Conservation (phyloP, 2,329 filamentous ascomycete genomes). For the Epichloe bromicola region DNA sequence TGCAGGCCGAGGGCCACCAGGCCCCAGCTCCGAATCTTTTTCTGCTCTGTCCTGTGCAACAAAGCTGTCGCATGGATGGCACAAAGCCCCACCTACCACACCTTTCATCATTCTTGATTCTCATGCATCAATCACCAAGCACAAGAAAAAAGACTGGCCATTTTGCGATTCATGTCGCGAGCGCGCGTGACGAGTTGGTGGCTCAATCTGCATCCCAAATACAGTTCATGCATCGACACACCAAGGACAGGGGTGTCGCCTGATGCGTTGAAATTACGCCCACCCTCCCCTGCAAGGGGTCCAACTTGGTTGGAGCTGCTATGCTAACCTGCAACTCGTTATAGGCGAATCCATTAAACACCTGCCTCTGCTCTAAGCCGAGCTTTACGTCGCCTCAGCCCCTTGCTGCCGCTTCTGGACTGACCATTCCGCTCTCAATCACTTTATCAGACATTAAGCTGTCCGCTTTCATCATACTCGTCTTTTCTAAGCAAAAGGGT, state of each 20-base stretch:
- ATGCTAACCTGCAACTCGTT: constrained; percentile 2
- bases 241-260: background rate
- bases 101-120: background rate
- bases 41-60: background rate
- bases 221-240: background rate
- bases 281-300: constrained; percentile 1
- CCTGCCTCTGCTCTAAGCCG: constrained; percentile 83
- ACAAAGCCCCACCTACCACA: background rate
- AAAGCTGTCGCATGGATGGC: background rate
- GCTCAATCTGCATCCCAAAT: background rate
- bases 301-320: background rate
- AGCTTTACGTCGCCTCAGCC: constrained; percentile 87
- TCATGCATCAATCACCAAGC: background rate
- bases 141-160: background rate
- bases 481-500: constrained; percentile 95
- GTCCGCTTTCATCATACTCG: constrained; percentile 92
- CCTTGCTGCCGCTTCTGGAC: constrained; percentile 74
- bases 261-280: constrained; percentile 1
- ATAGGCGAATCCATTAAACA: constrained; percentile 89
- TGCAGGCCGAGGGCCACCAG: background rate
- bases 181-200: background rate
- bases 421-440: constrained; percentile 96
- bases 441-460: constrained; percentile 91
- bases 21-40: background rate
- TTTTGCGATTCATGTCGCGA: background rate